Evolutionary conservation across 345 rosid species (phyloP).

Genomic region (Combretum micranthum): DNA sequence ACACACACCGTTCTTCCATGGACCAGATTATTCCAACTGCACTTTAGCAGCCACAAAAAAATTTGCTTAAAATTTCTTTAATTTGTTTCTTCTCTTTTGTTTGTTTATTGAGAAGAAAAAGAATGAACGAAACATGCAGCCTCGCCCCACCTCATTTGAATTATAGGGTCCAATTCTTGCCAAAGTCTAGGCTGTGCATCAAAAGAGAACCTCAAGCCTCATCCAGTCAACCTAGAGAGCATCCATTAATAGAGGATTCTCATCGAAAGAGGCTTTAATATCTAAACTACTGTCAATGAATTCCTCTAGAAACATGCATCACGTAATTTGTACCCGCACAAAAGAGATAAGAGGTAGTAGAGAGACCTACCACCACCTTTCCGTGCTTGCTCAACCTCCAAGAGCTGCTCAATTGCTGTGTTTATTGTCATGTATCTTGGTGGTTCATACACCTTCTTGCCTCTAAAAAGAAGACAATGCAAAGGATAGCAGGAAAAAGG

Average conservation of each 20-base stretch:
- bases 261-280: too few relatives aligned
- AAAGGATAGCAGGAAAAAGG: constrained; percentile 2
- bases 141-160: too few relatives aligned
- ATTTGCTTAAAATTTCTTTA: background rate
- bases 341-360: background rate
- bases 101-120: background rate
- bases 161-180: too few relatives aligned
- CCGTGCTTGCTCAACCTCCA: constrained; percentile 61
- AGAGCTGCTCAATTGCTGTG: constrained; percentile 81
- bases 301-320: background rate
- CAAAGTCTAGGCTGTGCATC: too few relatives aligned
- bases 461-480: constrained; percentile 31
- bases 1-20: background rate
- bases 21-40: too few relatives aligned
- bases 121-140: too few relatives aligned
- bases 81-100: background rate
- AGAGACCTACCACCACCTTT: constrained; percentile 49
- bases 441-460: constrained; percentile 76
- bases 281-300: background rate
- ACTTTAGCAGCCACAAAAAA: background rate
- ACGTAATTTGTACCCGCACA: background rate
- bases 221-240: too few relatives aligned
- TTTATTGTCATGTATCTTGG: constrained; percentile 84
- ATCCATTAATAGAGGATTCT: too few relatives aligned
- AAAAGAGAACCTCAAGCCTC: too few relatives aligned